Evolutionary conservation across 352 stramenopile genomes (phyloP), one percentile per base, ranked within the genome.

Genomic region (Lagenidium giganteum): DNA sequence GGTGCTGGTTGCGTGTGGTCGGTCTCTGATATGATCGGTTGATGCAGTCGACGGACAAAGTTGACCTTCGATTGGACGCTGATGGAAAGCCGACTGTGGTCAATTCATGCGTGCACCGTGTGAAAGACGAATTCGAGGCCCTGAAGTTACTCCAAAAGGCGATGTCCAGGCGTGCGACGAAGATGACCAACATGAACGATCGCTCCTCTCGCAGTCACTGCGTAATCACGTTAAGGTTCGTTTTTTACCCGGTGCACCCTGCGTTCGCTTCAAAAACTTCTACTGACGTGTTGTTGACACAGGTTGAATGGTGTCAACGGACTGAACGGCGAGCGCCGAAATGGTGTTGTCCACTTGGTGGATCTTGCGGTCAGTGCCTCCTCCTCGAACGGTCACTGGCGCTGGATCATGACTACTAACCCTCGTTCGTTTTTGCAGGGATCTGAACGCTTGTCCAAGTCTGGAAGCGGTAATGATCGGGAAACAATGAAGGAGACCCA

Each of bases 101-200:
- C 7, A 93, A 92, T 40, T 83, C 70, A 17, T 85, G 62, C 40
- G 53, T 80, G 11, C 66, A 82, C 32, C 49, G 50, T 2, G 64
- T 94, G 23, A 40, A 57, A 26, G 67, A 81, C 32, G 61, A 90
- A 14, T 63, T 68, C 21, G 62, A 80, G 18, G 82, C 82, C 4
- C 89, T 71, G 80, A 55, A 54, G n/a, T 30, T 91, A 22, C 41
- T 94, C 14, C 59, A 70, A 13, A 78, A 70, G 22, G 78, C 78
- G 12, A 73, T 87, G 42, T 45, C 59, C 0, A 71, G 60, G 23
- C 72, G 83, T 21, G 70, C 72, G n/a, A 92, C 81, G 0, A 94
- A 94, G 52, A 70, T 61, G 7, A 94, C 83, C 5, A 88, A 78
- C 53, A 85, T 89, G 72, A 94, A 94, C 41, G 73, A 92, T 32